phyloP scores from a whole-genome alignment of 345 rosid species.

The Corchorus olitorius region DNA sequence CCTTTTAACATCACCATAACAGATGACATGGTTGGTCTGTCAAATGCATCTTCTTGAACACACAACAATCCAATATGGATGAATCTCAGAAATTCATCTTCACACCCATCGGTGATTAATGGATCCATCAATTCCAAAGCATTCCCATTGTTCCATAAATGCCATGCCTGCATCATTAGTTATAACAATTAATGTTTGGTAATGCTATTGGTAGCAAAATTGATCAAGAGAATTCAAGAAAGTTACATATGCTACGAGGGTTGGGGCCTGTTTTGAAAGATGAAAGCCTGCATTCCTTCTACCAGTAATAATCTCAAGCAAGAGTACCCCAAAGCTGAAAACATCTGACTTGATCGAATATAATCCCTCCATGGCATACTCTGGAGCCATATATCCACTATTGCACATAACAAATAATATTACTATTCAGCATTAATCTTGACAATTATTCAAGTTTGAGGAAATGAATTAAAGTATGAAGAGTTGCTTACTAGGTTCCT shows the following conservation, averaged over 20 bases:
- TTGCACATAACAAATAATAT: no score
- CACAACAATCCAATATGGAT: slow-evolving; percentile 28
- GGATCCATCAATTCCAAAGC: not conserved
- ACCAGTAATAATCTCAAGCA: slow-evolving; percentile 41
- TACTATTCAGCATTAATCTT: not conserved
- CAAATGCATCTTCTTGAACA: slow-evolving; percentile 24
- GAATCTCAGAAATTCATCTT: slow-evolving; percentile 20
- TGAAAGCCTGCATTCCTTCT: slow-evolving; percentile 26
- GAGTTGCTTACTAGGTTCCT: slow-evolving; percentile 46
- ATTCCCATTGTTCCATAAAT: slow-evolving; percentile 41
- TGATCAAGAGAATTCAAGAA: not conserved
- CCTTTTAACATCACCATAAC: slow-evolving; percentile 31
- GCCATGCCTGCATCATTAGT: slow-evolving; percentile 47
- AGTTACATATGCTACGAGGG: slow-evolving; percentile 19
- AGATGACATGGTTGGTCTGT: slow-evolving; percentile 24
- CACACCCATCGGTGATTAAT: not conserved
- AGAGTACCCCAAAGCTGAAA: slow-evolving; percentile 47
- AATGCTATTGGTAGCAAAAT: not conserved
- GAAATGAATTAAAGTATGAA: not conserved
- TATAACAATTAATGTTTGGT: no score
- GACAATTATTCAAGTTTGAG: not conserved
- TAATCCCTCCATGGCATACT: slow-evolving; percentile 51
- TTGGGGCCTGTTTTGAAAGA: not conserved
- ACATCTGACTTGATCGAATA: slow-evolving; percentile 55
- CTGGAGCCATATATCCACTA: slow-evolving; percentile 62